Conservation (phyloP, 441 rosid species). For the Euphorbia schlechtendalii region DNA sequence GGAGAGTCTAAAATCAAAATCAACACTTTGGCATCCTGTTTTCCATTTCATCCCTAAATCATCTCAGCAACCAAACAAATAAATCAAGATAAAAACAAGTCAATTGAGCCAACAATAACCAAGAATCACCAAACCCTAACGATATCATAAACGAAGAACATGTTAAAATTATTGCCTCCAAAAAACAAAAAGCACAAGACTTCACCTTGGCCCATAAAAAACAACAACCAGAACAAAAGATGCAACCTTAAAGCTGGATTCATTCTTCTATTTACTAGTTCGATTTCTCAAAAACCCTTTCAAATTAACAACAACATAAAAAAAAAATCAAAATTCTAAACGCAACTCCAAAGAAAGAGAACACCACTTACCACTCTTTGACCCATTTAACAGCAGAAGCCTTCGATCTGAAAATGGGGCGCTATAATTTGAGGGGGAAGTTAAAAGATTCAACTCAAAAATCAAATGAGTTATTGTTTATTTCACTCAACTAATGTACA, state of each 20-base stretch:
- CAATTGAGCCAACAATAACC: background rate
- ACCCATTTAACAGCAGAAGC: slow-evolving; percentile 76
- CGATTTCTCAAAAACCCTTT: background rate
- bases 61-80: background rate
- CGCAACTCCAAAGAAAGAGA: background rate
- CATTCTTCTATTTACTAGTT: background rate
- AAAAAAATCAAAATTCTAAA: background rate
- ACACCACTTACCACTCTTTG: slow-evolving; percentile 51
- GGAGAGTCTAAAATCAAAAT: background rate
- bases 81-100: background rate
- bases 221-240: background rate
- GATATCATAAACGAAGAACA: background rate
- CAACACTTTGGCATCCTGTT: background rate
- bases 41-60: background rate
- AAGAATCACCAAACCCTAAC: background rate
- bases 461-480: background rate
- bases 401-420: slow-evolving; percentile 59
- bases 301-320: background rate
- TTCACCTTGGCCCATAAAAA: background rate
- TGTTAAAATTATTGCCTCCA: background rate
- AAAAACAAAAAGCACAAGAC: background rate
- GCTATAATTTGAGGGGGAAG: too few relatives aligned
- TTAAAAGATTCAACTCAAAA: too few relatives aligned
- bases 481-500: background rate
- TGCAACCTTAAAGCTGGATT: background rate